Base-by-base conservation (phyloP, 768 basidiomycete genomes). In the Boletus rufocinnamomeus region DNA sequence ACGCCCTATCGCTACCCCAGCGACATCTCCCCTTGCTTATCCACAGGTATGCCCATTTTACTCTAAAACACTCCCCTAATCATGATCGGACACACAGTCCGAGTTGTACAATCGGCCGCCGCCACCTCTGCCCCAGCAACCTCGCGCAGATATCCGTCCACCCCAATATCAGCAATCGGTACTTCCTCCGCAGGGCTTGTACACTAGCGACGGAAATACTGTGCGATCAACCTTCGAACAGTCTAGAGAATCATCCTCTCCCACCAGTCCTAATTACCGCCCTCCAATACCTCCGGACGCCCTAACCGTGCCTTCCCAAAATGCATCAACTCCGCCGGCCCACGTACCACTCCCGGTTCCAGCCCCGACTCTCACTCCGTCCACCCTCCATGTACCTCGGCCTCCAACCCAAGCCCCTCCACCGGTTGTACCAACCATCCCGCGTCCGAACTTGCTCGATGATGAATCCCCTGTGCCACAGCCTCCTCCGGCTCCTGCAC, bases 381-480 rank as follows among this genome's bases (percentile, higher is more conserved):
- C 75, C 7, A 68, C 68, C 17, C 74, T 14, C 53, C 23, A 37
- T 13, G 1, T 35, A 72, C 68, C 64, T 23, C 63, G 56, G 37
- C 62, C 56, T 56, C 66, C 63, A 55, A 64, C 66, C 35, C 67
- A 56, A 16, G 56, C 62, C 59, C 63, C 62, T 37, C 72, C 58
- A 59, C 64, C 65, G 51, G 60, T 19, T 25, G 41, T 45, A 25
- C 48, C 54, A 32, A 30, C 30, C 11, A 11, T 44, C 44, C 59
- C 76, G 17, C 80, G 63, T 60, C 80, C 83, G 32, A 84, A 87
- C 75, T 73, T 89, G 27, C 79, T 92, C 59, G 89, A 90, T 72
- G 82, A 83, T 56, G 88, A 91, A 35, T 58, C 61, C 54, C 56
- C 67, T 58, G 62, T 69, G 25, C 58, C 69, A 64, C 66, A 71